Evolutionary conservation across 305 asterid genomes (phyloP), one percentile per base, ranked within the genome.

Genomic region (Fraxinus velutina): DNA sequence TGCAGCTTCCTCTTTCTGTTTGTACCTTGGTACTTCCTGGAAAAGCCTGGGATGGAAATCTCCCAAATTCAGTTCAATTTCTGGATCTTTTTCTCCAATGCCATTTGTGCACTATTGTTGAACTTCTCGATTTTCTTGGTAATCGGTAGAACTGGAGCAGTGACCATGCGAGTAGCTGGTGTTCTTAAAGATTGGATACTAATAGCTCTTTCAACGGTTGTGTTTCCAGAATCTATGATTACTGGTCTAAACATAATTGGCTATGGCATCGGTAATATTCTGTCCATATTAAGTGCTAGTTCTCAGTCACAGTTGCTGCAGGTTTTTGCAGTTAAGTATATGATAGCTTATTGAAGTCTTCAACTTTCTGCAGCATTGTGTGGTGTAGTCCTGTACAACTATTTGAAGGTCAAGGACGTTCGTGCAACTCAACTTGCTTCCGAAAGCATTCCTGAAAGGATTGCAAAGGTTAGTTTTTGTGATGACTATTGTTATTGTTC

Each of bases 131-230:
- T 92, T 55, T 92, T 92, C 88, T 81, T 92, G 66, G 96, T 89
- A 55, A 90, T 92, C 55, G 94, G 94, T 84, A 89, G 96, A 90
- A 92, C 96, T 21, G 91, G 96, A 77, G 96, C 96, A n/a, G 96
- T 92, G 86, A 92, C 96, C 37, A 84, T 92, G 75, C 90, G 96
- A 84, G 96, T 92, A 39, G 94, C 96, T 34, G 96, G 96, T 37
- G 96, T 92, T 79, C 86, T 92, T 68, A 92, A 92, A 85, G 96
- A 92, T 79, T 92, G 96, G 96, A 89, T 92, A 73, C 85, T 92
- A 32, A 92, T 92, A 75, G 88, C 96, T 68, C 90, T 92, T 79
- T 90, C 96, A 57, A 92, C 94, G 33, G 83, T 92, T 55, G 77
- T 92, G 66, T 92, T 92, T 80, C 96, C 96, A 5, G 94, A 92